Base-by-base conservation (phyloP, 192 early-diverging fungal species). In the Entomortierella lignicola region DNA sequence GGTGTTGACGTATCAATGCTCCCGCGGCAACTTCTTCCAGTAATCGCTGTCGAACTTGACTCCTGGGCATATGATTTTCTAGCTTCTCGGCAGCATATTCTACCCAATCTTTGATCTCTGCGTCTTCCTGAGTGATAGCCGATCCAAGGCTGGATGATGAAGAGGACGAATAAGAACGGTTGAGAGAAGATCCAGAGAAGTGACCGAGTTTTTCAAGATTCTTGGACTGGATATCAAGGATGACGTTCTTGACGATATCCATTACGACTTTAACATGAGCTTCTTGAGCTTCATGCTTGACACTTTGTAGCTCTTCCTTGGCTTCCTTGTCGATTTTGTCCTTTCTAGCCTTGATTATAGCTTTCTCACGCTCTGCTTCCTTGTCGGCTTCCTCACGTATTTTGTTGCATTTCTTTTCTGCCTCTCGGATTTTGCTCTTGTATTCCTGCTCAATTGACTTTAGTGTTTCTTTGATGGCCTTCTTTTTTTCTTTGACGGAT, bases 101-200 rank as follows among this genome's bases (percentile, higher is more conserved):
- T 21, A 77, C 55, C 74, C 74, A 77, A 21, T 77, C 74, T 12
- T 69, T 68, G 34, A 77, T 64, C 29, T 77, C 66, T 15, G 59
- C 61, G 26, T 77, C 74, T 26, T 77, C 74, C 55, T 69, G 60
- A n/a, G 34, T 34, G 2, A 39, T 10, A 8, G 65, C 12, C 8
- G 66, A 60, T 10, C 2, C 11, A n/a, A 47, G 1, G 26, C 48
- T 18, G 0, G 63, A 65, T n/a, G 55, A 39, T n/a, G 65, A 27
- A 13, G 39, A 34, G 4, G 44, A 18, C 23, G 73, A 37, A 21
- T 55, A 55, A 0, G 58, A 44, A 20, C 54, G 23, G 39, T 44
- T 69, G 55, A 56, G 37, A 4, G 20, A 17, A 8, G 34, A 13
- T 2, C 15, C 56, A 10, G 17, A 25, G 30, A 20, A n/a, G 21